Evolutionary conservation across 768 basidiomycete genomes (phyloP), one percentile per base, ranked within the genome.

Genomic region (Mycena pura): DNA sequence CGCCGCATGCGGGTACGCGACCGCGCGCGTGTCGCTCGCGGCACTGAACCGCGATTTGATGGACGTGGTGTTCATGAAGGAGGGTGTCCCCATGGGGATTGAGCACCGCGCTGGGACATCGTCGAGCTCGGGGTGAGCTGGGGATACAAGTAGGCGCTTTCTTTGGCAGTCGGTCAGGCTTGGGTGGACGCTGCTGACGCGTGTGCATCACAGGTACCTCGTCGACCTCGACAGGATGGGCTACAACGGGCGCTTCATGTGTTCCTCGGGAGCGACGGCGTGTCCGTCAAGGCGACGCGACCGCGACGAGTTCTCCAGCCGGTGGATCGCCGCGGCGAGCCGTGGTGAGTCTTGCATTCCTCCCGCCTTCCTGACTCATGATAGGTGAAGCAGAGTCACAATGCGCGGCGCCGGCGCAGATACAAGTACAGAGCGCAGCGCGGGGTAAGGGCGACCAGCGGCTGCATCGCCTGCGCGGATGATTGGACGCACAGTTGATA

Each of bases 171-270:
- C n/a, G n/a, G 27, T 36, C 28, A 38, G 17, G 15, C 17, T 25
- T 13, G 10, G 2, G n/a, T 5, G 24, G 9, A n/a, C n/a, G 14
- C 41, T 25, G 24, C 36, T 49, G 27, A 29, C 40, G n/a, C 17
- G 4, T n/a, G 13, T n/a, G n/a, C n/a, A n/a, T n/a, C 19, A 5
- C 24, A 64, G 57, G 36, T 94, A 96, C 70, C 81, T 96, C 32
- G 75, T 96, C 62, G 96, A 98, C 74, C 75, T 99, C 57, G 96
- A 97, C 69, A 96, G 96, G 15, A 96, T 95, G 92, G 90, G 92
- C 19, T 99, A 98, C 74, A 94, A 91, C 25, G 96, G 90, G 3
- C 83, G 94, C 13, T 95, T 97, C 73, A 87, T 94, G 83, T 89
- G 1, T 87, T 93, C 70, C 74, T 95, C 68, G 90, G 88, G 40